Evolutionary conservation across 129 eudicot genomes (phyloP), one percentile per base, ranked within the genome.

Genomic region (Flaveria sonorensis): DNA sequence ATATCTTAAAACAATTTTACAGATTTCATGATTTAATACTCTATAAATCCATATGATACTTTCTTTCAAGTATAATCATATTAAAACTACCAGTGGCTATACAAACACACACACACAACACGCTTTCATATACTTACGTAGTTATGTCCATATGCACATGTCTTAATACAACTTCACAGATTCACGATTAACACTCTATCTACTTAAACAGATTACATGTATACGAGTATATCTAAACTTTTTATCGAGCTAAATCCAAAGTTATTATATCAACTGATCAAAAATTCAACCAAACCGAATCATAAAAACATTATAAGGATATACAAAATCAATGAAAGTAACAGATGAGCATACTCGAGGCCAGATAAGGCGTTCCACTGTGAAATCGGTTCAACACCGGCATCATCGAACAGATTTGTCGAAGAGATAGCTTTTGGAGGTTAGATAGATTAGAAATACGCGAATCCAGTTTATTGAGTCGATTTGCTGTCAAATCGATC

Each of bases 401-500:
- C 83, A 48, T 87, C 93, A 30, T 75, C 62, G 52, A 91, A 68
- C 30, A 94, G 92, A 72, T 94, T 73, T 89, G 99, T 13, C 97
- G 96, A 66, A 91, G 84, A 83, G 99, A 94, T 21, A 94, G 96
- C 80, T 84, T 94, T 70, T 87, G 89, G 75, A 94, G 94, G 70
- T 88, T 70, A 11, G 88, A 71, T 63, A 91, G 89, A 21, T 77
- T 87, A 3, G 86, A 84, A 32, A 94, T 89, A 4, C 97, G 96
- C 36, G 92, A 85, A 85, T 94, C 98, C 63, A 94, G 64, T 53
- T 83, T 81, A 10, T 87, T 84, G 26, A 94, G 71, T 6, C 96
- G 93, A 75, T 94, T 94, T 13, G 93, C 90, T 30, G 97, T 94
- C 43, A 94, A 79, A 92, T 94, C 98, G 14, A 94, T 75, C 84